A percentile compares a stretch with the other conserved stretches of the same genome.
Evolutionary conservation across 371 early-diverging fungal species (phyloP).

Genomic region (Mortierella sp.): DNA sequence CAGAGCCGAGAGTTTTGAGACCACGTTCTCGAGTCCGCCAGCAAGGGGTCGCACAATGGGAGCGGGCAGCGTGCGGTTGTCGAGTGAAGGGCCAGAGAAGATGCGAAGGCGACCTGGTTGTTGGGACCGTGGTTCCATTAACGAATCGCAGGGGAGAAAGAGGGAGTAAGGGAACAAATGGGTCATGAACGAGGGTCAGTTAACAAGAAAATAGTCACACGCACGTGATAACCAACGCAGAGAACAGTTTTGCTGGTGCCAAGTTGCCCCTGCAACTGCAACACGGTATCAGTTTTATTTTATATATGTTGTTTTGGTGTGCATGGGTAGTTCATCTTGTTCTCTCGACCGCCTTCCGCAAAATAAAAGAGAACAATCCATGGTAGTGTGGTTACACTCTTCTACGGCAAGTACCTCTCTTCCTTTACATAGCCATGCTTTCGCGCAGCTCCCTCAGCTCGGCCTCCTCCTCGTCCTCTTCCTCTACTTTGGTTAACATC

Average conservation of each 20-base stretch:
- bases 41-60: not conserved
- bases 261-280: not conserved
- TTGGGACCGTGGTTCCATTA: too few relatives aligned
- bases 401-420: not conserved
- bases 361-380: too few relatives aligned
- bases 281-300: too few relatives aligned
- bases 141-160: too few relatives aligned
- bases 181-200: too few relatives aligned
- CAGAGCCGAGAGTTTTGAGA: not conserved
- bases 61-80: not conserved
- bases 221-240: not conserved
- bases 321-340: too few relatives aligned
- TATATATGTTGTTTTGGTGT: too few relatives aligned
- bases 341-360: too few relatives aligned
- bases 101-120: not conserved
- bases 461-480: constrained; percentile 87
- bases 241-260: not conserved
- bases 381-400: too few relatives aligned
- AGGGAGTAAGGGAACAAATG: not conserved
- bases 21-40: not conserved
- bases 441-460: constrained; percentile 85
- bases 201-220: too few relatives aligned
- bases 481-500: constrained; percentile 52
- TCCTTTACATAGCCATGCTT: constrained; percentile 77
- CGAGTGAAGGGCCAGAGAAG: not conserved